Conservation (phyloP, 306 rosid genomes). For the Abrus precatorius region DNA sequence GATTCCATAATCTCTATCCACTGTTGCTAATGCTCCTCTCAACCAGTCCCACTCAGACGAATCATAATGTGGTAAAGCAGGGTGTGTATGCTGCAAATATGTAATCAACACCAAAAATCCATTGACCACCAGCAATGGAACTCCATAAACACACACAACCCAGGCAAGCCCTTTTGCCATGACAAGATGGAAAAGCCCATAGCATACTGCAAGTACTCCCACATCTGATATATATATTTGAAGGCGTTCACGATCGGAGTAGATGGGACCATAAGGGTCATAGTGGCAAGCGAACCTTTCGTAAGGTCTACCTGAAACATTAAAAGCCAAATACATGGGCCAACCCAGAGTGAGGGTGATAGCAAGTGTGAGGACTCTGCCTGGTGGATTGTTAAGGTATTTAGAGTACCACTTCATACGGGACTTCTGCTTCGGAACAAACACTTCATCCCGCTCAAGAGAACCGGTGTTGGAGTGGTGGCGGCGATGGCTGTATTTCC, state of each 20-base stretch:
- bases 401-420: constrained; percentile 65
- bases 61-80: constrained; percentile 87
- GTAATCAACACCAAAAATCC: constrained; percentile 89
- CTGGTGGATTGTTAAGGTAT: constrained; percentile 86
- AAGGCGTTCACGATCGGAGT: constrained; percentile 73
- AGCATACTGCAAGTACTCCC: constrained; percentile 67
- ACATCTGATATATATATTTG: constrained; percentile 83
- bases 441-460: constrained; percentile 90
- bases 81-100: constrained; percentile 94
- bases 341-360: constrained; percentile 87
- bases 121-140: constrained; percentile 80
- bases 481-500: constrained; percentile 98
- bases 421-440: constrained; percentile 82
- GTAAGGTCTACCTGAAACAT: constrained; percentile 91
- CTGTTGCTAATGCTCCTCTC: constrained; percentile 92
- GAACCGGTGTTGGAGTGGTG: constrained; percentile 96
- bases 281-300: constrained; percentile 85
- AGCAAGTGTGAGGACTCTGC: constrained; percentile 66
- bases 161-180: constrained; percentile 79
- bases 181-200: constrained; percentile 67
- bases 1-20: constrained; percentile 89
- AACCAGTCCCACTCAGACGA: constrained; percentile 96
- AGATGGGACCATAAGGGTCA: constrained; percentile 90
- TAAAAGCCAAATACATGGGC: constrained; percentile 86
- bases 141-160: constrained; percentile 83